A percentile compares a stretch with the other conserved stretches of the same genome.
These are phyloP conservation scores for Platanthera guangdongensis DNA, from an alignment of 106 monocot species.

Conservation along the genomic window DNA sequence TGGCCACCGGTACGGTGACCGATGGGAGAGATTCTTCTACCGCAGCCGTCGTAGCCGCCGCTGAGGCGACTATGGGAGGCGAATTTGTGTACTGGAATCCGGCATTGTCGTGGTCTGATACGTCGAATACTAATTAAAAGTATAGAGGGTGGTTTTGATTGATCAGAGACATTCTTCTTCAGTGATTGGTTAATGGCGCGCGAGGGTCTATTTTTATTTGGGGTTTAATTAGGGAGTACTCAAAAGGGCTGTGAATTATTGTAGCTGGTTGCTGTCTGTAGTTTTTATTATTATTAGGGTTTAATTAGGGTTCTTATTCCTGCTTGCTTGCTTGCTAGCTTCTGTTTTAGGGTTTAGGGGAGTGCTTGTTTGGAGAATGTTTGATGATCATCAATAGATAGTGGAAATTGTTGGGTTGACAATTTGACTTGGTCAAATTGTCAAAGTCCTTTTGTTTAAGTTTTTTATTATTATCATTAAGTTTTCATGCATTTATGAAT, in stretches of 20 bases:
- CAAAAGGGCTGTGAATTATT: constrained; percentile 1
- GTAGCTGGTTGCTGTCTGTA: neutral
- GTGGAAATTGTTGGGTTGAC: too few species aligned
- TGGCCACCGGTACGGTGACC: neutral
- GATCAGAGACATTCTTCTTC: neutral
- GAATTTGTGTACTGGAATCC: constrained; percentile 44
- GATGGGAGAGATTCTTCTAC: constrained; percentile 3
- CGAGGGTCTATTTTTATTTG: constrained; percentile 1
- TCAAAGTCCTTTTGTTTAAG: too few species aligned
- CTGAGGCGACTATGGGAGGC: constrained; percentile 9
- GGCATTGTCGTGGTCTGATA: constrained; percentile 26
- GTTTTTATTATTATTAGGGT: neutral
- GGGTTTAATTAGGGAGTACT: neutral
- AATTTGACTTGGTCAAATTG: too few species aligned
- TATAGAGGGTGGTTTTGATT: neutral
- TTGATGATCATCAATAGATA: neutral
- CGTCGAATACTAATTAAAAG: constrained; percentile 6
- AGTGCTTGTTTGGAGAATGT: neutral
- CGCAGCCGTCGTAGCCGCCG: constrained; percentile 3
- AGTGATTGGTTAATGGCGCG: neutral
- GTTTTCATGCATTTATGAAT: too few species aligned
- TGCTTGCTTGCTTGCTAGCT: neutral
- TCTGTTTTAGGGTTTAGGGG: neutral
- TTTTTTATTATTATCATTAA: too few species aligned
- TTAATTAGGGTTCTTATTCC: neutral